Evolutionary conservation across 192 early-diverging fungal genomes (phyloP), one percentile per base, ranked within the genome.

Genomic region (Powellomyces hirtus): DNA sequence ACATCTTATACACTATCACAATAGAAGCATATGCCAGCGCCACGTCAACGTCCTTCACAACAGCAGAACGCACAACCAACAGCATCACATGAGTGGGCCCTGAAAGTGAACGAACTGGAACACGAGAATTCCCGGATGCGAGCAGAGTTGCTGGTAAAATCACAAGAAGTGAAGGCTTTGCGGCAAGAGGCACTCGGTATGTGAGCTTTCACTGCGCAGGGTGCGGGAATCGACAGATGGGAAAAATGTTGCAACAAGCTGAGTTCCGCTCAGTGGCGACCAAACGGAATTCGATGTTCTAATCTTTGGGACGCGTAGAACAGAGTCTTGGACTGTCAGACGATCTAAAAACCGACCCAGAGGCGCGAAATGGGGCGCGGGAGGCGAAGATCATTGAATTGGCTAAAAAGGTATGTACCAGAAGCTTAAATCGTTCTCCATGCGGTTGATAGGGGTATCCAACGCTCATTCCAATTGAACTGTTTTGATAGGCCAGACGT

Each of bases 161-260:
- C 59, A 6, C 36, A 60, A 37, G 59, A 60, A 40, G 36, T 60
- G 5, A 60, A 60, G 20, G 59, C 59, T 2, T 36, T 60, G 33
- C 59, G 59, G 38, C 59, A 60, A 20, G 59, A 60, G 29, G 59
- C 59, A n/a, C 59, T 60, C 4, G 59, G n/a, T n/a, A n/a, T n/a
- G n/a, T n/a, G n/a, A n/a, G n/a, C n/a, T n/a, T n/a, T n/a, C n/a
- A n/a, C n/a, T n/a, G n/a, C n/a, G n/a, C n/a, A n/a, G n/a, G n/a
- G n/a, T n/a, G n/a, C n/a, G n/a, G n/a, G n/a, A n/a, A n/a, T n/a
- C n/a, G n/a, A n/a, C n/a, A n/a, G n/a, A n/a, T n/a, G n/a, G n/a
- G n/a, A n/a, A n/a, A n/a, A n/a, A n/a, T n/a, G n/a, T n/a, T n/a
- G n/a, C n/a, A n/a, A n/a, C n/a, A n/a, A n/a, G n/a, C n/a, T n/a